Evolutionary conservation across 495 filamentous ascomycete genomes (phyloP), one percentile per base, ranked within the genome.

Genomic region (Penicillium coprophilum): DNA sequence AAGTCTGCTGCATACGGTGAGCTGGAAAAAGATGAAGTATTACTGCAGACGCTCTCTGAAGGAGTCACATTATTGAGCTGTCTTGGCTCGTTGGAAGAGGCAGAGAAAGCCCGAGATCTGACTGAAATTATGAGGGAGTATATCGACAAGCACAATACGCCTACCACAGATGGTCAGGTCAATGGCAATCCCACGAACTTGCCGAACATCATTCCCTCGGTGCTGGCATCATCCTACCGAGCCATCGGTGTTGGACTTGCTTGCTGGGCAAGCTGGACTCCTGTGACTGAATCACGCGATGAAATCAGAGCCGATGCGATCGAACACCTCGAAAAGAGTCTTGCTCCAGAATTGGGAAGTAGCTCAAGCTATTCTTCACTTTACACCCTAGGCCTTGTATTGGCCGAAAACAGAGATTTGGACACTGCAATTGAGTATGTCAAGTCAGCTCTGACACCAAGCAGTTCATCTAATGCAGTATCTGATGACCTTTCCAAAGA

Each of bases 231-330:
- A 39, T 82, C 90, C 9, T 92, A 92, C 77, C 80, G 88, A 56
- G 89, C 87, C 11, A 82, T 96, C 59, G 94, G 93, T 23, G 80
- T 92, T 57, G 85, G 87, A 28, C 85, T 91, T 57, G 90, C 92
- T 1, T 85, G 88, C 54, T 96, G 92, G 91, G 89, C 92, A 41
- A 81, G 85, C 15, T 80, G 86, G 69, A 96, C 91, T 6, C 85
- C 83, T 44, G 80, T 93, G 46, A 85, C 87, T 12, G 80, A 87
- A 56, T 67, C 80, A 6, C 80, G 94, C 30, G 72, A 85, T 31
- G 80, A 85, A 23, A 80, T 89, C 20, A 89, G 93, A 58, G 73
- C 80, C 19, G 81, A 87, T 58, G 94, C 92, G 2, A 82, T 92
- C 41, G 74, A 81, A 38, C 87, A 84, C 57, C 81, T 97, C 49